Evolutionary conservation across 2,329 filamentous ascomycete genomes (phyloP), one percentile per base, ranked within the genome.

Genomic region (Trichoderma sp.): DNA sequence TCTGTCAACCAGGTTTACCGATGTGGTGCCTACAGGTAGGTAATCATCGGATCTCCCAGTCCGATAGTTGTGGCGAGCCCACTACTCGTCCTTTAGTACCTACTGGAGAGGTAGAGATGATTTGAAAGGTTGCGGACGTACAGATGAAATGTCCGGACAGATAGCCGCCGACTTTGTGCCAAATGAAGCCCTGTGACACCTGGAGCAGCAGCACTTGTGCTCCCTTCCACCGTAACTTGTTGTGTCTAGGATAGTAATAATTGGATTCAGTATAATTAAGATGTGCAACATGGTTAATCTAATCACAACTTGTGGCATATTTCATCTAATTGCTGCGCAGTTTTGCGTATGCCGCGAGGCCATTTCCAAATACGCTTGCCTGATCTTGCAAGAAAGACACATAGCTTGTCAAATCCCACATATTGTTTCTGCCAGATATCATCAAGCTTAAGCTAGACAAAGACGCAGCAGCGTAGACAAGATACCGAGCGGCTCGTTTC

Each of bases 381-480:
- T 74, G 69, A 14, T 71, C 41, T 29, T 62, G 50, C 31, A 74
- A 3, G 5, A 31, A 56, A 12, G 68, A 45, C 21, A 75, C 12
- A 38, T 72, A 60, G 1, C 35, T 33, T 56, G 64, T 12, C 3
- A 73, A 14, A 8, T 77, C 50, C 64, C 72, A 59, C 38, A 63
- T 35, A 7, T 59, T 60, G 3, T 24, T 59, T 4, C 56, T 59
- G 14, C 71, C 62, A 18, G 63, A n/a, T 3, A 75, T 6, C 3
- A 72, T 16, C 59, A n/a, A 63, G n/a, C 71, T 27, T 6, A 78
- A 35, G 18, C 66, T 27, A 6, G 71, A 59, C 2, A 71, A n/a
- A 63, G 76, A 78, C 1, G 73, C 33, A 6, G 69, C 31, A 6
- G 62, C 45, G 41, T 66, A 75, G 63, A 67, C 6, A 5, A 60